A percentile compares a stretch with the other conserved stretches of the same genome.
These are phyloP conservation scores for Paspalum notatum DNA, from an alignment of 176 grass and related monocot species.

Conservation along the genomic window DNA sequence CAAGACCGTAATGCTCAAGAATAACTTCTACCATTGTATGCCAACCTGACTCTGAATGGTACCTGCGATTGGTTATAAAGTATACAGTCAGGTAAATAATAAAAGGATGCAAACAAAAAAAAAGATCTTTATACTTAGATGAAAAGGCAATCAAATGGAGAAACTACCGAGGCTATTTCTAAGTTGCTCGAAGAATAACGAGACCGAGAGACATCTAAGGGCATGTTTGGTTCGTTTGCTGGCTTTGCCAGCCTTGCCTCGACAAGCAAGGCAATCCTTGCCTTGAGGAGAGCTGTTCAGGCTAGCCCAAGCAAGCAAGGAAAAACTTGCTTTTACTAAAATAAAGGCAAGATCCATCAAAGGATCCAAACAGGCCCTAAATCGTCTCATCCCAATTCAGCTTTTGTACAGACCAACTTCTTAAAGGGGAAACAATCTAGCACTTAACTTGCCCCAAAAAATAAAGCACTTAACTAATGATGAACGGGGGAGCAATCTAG, in stretches of 20 bases:
- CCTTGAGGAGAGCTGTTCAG: too few species aligned
- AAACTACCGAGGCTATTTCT: background rate
- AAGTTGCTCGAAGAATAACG: conserved; percentile 31
- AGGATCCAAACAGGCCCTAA: too few species aligned
- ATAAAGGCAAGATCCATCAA: too few species aligned
- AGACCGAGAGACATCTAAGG: background rate
- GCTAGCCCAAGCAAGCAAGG: too few species aligned
- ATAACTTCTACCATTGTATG: conserved; percentile 72
- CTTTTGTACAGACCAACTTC: conserved; percentile 22
- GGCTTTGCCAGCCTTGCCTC: too few species aligned
- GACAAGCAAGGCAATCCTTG: too few species aligned
- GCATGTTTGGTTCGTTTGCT: too few species aligned
- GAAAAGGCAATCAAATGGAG: conserved; percentile 5
- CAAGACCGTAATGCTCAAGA: conserved; percentile 87
- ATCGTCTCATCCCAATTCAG: conserved; percentile 8
- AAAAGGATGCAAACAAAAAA: conserved; percentile 26
- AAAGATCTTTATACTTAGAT: background rate
- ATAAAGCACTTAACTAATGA: too few species aligned
- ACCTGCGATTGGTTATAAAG: conserved; percentile 42
- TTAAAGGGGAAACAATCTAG: background rate
- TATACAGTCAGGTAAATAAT: background rate
- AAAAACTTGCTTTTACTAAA: too few species aligned
- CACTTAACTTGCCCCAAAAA: background rate
- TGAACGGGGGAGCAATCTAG: too few species aligned
- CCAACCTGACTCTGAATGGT: conserved; percentile 92